These are phyloP conservation scores for Hygrophila difformis DNA, from an alignment of 257 asterid species.

Conservation along the genomic window DNA sequence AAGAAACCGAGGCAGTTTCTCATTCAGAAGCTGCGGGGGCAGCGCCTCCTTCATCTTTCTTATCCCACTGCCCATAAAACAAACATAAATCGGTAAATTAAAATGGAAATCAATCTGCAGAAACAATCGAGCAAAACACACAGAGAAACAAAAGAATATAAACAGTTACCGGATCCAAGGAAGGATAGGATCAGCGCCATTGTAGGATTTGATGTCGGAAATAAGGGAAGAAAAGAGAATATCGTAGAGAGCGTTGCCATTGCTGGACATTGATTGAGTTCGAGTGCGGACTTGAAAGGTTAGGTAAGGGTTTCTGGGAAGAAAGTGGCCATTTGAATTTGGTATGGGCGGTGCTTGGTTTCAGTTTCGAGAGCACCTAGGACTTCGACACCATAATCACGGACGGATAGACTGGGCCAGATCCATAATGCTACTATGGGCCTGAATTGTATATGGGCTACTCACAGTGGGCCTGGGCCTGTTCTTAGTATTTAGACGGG, in stretches of 20 bases:
- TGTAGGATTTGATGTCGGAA: slow-evolving; percentile 71
- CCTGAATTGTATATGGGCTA: too few species aligned
- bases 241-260: slow-evolving; percentile 23
- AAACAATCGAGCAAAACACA: slow-evolving; percentile 4
- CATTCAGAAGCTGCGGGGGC: slow-evolving; percentile 63
- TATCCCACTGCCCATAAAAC: slow-evolving; percentile 49
- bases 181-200: slow-evolving; percentile 70
- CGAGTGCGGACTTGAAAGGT: too few species aligned
- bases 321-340: too few species aligned
- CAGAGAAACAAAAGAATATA: background rate
- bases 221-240: slow-evolving; percentile 58
- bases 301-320: too few species aligned
- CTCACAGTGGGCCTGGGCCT: too few species aligned
- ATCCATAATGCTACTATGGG: too few species aligned
- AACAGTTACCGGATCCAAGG: slow-evolving; percentile 83
- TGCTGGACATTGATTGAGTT: background rate
- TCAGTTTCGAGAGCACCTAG: too few species aligned
- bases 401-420: too few species aligned
- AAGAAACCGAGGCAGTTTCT: slow-evolving; percentile 90
- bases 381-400: too few species aligned
- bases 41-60: slow-evolving; percentile 60
- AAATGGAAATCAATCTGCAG: background rate
- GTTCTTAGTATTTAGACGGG: too few species aligned
- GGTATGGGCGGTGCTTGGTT: too few species aligned
- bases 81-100: background rate